phyloP scores from a whole-genome alignment of 176 grass and related monocot genomes.

The Oryza punctata region DNA sequence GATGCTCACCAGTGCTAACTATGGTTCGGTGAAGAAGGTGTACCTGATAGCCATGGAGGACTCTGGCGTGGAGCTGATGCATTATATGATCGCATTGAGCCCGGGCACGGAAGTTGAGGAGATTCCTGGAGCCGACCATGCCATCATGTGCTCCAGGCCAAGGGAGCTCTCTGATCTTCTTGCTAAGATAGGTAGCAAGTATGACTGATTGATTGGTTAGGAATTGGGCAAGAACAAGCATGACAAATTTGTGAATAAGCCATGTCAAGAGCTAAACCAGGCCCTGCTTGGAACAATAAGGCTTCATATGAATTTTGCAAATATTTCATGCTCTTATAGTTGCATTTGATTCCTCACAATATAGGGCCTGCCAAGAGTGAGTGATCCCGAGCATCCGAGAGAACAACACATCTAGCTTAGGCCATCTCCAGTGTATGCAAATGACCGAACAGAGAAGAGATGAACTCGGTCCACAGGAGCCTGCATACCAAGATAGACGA shows the following conservation, averaged over 20 bases:
- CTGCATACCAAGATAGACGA: no score
- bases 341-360: background rate
- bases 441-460: background rate
- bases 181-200: conserved; percentile 31
- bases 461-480: background rate
- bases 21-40: conserved; percentile 42
- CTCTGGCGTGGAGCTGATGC: background rate
- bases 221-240: background rate
- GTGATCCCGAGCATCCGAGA: background rate
- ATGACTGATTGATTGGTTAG: background rate
- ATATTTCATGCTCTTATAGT: background rate
- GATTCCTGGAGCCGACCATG: conserved; percentile 51
- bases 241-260: background rate
- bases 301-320: background rate
- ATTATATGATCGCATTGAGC: conserved; percentile 45
- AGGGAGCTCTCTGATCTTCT: conserved; percentile 42
- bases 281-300: background rate
- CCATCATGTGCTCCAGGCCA: conserved; percentile 53
- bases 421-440: background rate
- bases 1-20: conserved; percentile 21
- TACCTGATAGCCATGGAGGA: conserved; percentile 46
- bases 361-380: background rate
- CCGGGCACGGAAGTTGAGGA: conserved; percentile 40
- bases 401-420: background rate
- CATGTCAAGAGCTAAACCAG: background rate